Base-by-base conservation (phyloP, 192 early-diverging fungal species). In the Helicostylum pulchrum region DNA sequence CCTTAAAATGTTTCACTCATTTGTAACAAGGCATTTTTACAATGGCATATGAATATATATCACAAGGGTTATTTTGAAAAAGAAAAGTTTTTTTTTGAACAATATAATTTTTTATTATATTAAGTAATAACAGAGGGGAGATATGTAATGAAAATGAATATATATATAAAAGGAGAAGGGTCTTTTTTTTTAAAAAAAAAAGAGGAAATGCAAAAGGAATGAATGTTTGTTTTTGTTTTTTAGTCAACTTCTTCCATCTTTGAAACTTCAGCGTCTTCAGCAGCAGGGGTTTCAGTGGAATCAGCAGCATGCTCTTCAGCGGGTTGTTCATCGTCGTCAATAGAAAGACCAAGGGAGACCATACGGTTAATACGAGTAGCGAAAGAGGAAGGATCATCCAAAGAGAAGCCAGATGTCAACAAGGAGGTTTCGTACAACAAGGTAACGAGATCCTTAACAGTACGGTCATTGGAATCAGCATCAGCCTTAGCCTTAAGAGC, bases 381-480 rank as follows among this genome's bases (percentile, higher is more conserved):
- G 70, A 98, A 98, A 66, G 82, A 85, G 63, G 88, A 85, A 48
- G 96, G 94, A 76, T 98, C 94, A 70, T 99, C 96, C 32, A 99
- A 89, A 39, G 84, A 84, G 90, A 98, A 99, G 68, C 97, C 97
- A 71, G 97, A 99, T 61, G 93, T 83, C 64, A 99, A 83, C 61
- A 98, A 83, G 21, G 97, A 81, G 60, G 94, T 91, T 70, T 99
- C 95, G 77, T 87, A 99, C 74, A 99, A 86, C 63, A 99, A 83
- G 79, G 86, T 87, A 72, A 91, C 91, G 52, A 98, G 81, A 76
- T 98, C 90, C 87, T 96, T 96, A 71, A 99, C 94, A 63, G 96
- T 97, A 80, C 94, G 93, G 89, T 98, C 96, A 81, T 93, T 93
- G 85, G 94, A 92, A 86, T 97, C 94, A 19, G 86, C 86, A 32